Percentiles rank a stretch among this genome's conserved stretches.
Evolutionary conservation across 176 grass and related monocot genomes (phyloP).

Genomic region (Pontederia paniculata): DNA sequence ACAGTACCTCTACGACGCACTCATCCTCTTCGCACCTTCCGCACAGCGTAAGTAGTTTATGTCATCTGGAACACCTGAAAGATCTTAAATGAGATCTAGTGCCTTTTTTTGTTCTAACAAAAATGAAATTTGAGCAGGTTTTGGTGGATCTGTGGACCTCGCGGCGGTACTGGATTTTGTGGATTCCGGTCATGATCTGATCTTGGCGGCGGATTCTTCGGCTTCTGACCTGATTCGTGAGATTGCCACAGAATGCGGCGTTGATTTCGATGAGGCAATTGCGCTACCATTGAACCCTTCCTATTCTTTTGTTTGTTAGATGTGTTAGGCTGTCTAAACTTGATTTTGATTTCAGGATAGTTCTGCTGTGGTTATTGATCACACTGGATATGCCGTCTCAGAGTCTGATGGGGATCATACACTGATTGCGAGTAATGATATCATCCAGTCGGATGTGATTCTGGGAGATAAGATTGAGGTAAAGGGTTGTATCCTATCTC

Average conservation of each 20-base stretch:
- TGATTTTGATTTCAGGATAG: constrained; percentile 38
- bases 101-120: no score
- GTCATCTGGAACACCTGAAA: no score
- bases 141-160: constrained; percentile 81
- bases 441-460: constrained; percentile 78
- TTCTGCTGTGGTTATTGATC: constrained; percentile 74
- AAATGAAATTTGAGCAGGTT: no score
- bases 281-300: no score
- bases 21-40: constrained; percentile 71
- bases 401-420: constrained; percentile 78
- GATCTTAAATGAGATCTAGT: no score
- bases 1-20: constrained; percentile 84
- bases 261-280: constrained; percentile 99
- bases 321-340: no score
- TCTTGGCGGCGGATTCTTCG: constrained; percentile 63
- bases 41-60: constrained; percentile 54
- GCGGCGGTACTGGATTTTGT: constrained; percentile 65
- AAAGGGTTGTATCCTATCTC: not conserved
- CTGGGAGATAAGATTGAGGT: constrained; percentile 75
- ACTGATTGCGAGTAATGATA: constrained; percentile 57
- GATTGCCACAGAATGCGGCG: constrained; percentile 78
- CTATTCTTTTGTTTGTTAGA: no score
- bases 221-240: constrained; percentile 93
- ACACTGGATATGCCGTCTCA: constrained; percentile 65
- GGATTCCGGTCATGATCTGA: constrained; percentile 82